Evolutionary conservation across 108 stramenopile genomes (phyloP), one percentile per base, ranked within the genome.

Genomic region (Cyclotella cryptica): DNA sequence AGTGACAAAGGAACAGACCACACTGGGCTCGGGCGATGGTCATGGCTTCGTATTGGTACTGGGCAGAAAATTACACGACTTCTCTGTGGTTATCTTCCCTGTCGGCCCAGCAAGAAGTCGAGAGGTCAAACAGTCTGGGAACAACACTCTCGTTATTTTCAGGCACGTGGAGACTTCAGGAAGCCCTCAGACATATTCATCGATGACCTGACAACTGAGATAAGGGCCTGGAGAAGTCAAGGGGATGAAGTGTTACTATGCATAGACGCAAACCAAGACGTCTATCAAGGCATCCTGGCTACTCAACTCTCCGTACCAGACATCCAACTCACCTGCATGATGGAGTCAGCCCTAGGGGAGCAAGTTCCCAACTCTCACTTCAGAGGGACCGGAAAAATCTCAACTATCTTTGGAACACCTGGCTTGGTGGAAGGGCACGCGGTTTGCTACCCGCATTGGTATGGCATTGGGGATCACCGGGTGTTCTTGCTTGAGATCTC

Each of bases 111-210:
- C 8, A 29, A 12, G n/a, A 19, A 28, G 10, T 28, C 59, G 10
- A 60, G 29, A 19, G 53, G 53, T 8, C n/a, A 21, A 8, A 54
- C 53, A 18, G 53, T 54, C 21, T 54, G 53, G 53, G 53, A 60
- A 27, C 59, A 60, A 60, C 28, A 17, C 27, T 12, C 7, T 10
- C 14, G 28, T 12, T 60, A n/a, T 17, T 30, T 29, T n/a, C n/a
- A n/a, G n/a, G n/a, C n/a, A n/a, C n/a, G n/a, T 60, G 59, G 59
- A 24, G 59, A 60, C 17, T 60, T 60, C 17, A 9, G 59, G 10
- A 12, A 60, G 26, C 59, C 59, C 7, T 10, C 8, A 3, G 30
- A 14, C 9, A 60, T 60, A 9, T 19, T 60, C 24, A 30, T 60
- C 10, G 27, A 60, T 10, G 59, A 60, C 29, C 27, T 60, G 10